Percentiles rank a stretch among this genome's conserved stretches.
Evolutionary conservation across 2,329 filamentous ascomycete genomes (phyloP).

Genomic region (Myotisia sp.): DNA sequence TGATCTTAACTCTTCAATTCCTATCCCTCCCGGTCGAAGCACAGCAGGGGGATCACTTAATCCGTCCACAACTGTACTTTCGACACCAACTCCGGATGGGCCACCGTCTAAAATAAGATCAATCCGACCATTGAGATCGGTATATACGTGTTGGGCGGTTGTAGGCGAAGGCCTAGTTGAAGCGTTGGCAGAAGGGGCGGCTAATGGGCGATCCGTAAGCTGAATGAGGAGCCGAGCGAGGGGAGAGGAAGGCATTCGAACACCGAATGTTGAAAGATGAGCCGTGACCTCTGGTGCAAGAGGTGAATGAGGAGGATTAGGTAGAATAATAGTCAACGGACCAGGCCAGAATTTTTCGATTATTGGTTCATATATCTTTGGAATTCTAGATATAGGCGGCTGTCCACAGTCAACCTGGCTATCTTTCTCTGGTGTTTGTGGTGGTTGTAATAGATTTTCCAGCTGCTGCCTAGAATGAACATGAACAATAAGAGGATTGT

Average conservation of each 20-base stretch:
- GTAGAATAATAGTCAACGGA: slow-evolving; percentile 78
- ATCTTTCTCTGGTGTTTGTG: slow-evolving; percentile 13
- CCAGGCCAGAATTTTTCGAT: slow-evolving; percentile 87
- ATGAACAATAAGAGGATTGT: slow-evolving; percentile 93
- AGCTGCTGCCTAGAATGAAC: slow-evolving; percentile 69
- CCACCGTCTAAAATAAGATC: slow-evolving; percentile 82
- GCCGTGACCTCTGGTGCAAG: slow-evolving; percentile 89
- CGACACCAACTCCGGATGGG: slow-evolving; percentile 72
- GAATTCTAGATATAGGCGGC: slow-evolving; percentile 35
- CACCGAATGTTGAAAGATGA: slow-evolving; percentile 70
- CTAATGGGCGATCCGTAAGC: slow-evolving; percentile 61
- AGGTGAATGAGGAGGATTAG: slow-evolving; percentile 52
- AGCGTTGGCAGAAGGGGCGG: slow-evolving; percentile 86
- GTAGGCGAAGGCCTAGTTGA: slow-evolving; percentile 89
- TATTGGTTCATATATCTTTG: slow-evolving; percentile 60
- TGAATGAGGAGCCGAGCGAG: slow-evolving; percentile 82
- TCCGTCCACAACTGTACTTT: slow-evolving; percentile 93
- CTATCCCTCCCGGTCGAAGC: slow-evolving; percentile 72
- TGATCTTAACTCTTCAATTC: slow-evolving; percentile 59
- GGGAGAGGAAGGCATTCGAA: slow-evolving; percentile 70
- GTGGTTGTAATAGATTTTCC: slow-evolving; percentile 42
- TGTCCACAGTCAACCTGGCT: slow-evolving; percentile 19
- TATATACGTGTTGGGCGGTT: slow-evolving; percentile 70
- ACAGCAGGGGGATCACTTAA: slow-evolving; percentile 67
- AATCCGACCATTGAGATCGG: slow-evolving; percentile 72